phyloP scores from a whole-genome alignment of 2,329 filamentous ascomycete genomes.

The Sporothrix inflata region DNA sequence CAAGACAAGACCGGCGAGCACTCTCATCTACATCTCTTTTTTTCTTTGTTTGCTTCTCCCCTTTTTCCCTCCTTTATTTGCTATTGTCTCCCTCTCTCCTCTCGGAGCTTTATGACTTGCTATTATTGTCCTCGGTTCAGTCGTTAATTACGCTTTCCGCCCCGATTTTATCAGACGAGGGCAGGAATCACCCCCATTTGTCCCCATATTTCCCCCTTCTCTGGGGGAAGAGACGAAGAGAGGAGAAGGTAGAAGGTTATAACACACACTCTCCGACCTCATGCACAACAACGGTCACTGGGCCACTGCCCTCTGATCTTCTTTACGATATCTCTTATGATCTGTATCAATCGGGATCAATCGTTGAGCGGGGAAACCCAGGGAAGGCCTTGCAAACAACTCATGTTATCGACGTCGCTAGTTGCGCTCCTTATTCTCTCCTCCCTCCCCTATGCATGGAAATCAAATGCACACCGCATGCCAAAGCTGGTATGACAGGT shows the following conservation, averaged over 20 bases:
- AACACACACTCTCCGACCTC: not conserved
- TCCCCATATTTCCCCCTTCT: not conserved
- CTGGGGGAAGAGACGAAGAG: not conserved
- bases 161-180: conserved; percentile 5
- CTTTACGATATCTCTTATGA: not conserved
- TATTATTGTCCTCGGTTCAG: conserved; percentile 15
- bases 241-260: conserved; percentile 1
- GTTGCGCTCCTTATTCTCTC: not conserved
- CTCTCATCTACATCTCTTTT: not conserved
- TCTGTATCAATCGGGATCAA: not conserved
- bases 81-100: not conserved
- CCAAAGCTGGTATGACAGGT: not conserved
- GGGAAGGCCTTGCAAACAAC: not conserved
- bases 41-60: not conserved
- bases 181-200: not conserved
- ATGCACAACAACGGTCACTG: not conserved
- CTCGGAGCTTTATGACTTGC: not conserved
- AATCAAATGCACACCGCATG: not conserved
- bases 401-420: not conserved
- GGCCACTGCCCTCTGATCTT: not conserved
- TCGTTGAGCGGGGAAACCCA: not conserved
- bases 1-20: not conserved
- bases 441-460: not conserved
- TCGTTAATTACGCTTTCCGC: not conserved
- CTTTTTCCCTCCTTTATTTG: not conserved